phyloP scores from a whole-genome alignment of 768 basidiomycete species.

The Tricholoma sp. region DNA sequence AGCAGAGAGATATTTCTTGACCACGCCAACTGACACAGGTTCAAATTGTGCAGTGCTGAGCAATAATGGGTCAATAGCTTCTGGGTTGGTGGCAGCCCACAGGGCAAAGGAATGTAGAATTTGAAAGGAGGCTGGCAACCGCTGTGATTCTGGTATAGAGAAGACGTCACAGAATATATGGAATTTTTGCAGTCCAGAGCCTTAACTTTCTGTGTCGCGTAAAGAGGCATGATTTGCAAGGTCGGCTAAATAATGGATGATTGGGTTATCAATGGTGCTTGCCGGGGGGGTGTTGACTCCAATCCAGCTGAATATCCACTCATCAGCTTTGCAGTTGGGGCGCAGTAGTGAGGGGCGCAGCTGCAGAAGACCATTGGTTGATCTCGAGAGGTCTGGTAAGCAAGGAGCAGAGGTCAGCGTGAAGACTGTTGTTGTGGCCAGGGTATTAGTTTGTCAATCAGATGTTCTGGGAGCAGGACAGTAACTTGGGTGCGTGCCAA shows the following conservation, averaged over 20 bases:
- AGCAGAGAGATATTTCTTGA: conserved; percentile 6
- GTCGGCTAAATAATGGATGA: background rate
- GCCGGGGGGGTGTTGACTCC: conserved; percentile 26
- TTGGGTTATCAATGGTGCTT: background rate
- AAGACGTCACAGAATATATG: conserved; percentile 3
- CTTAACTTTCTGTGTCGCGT: background rate
- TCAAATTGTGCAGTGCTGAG: conserved; percentile 1
- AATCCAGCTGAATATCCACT: conserved; percentile 26
- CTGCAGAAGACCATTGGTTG: conserved; percentile 1
- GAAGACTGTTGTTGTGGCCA: background rate
- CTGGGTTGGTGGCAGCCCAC: conserved; percentile 5
- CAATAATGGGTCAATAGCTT: background rate
- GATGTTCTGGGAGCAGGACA: background rate
- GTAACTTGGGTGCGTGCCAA: background rate
- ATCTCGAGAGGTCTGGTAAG: background rate
- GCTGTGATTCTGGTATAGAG: background rate
- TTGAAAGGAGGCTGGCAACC: conserved; percentile 3
- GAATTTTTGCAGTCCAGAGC: background rate
- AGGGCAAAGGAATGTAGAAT: background rate
- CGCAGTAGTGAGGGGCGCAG: conserved; percentile 15
- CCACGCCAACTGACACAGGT: background rate
- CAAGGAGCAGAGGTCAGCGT: background rate
- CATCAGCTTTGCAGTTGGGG: conserved; percentile 16
- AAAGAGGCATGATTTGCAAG: background rate
- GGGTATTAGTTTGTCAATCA: background rate